These are phyloP conservation scores for Trichosporon faecale DNA, from an alignment of 1,284 basidiomycete genomes.

Conservation along the genomic window DNA sequence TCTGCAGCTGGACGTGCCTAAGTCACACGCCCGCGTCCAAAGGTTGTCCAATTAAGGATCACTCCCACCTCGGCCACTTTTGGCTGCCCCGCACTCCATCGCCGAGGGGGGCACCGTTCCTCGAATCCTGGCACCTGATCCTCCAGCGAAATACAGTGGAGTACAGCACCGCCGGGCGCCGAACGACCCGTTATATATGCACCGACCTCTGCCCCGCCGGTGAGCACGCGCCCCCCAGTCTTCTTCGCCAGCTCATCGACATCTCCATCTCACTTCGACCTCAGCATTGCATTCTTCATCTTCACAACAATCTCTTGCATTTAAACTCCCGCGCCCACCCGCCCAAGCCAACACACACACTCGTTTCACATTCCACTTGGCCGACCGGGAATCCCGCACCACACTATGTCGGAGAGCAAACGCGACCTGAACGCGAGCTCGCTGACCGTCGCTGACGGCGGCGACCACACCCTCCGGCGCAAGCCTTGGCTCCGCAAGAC, in stretches of 20 bases:
- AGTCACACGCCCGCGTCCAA: neutral
- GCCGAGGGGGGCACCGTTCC: neutral
- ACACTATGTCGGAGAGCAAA: neutral
- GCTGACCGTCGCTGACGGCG: neutral
- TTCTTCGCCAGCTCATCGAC: neutral
- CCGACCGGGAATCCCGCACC: neutral
- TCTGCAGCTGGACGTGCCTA: neutral
- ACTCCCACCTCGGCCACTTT: neutral
- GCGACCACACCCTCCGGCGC: conserved; percentile 12
- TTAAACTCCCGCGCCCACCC: neutral
- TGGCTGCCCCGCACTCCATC: neutral
- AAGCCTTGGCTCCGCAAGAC: conserved; percentile 38
- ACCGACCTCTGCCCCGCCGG: neutral
- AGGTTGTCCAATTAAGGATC: neutral
- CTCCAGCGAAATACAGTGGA: neutral
- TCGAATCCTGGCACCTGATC: neutral
- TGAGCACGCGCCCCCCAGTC: neutral
- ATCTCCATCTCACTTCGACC: neutral
- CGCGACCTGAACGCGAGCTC: conserved; percentile 3
- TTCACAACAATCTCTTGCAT: neutral
- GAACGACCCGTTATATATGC: neutral
- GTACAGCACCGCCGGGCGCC: neutral
- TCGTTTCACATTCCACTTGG: neutral
- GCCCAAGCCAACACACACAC: neutral
- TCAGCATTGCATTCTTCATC: neutral